Evolutionary conservation across 345 rosid genomes (phyloP), one percentile per base, ranked within the genome.

Genomic region (Arabis alpina): DNA sequence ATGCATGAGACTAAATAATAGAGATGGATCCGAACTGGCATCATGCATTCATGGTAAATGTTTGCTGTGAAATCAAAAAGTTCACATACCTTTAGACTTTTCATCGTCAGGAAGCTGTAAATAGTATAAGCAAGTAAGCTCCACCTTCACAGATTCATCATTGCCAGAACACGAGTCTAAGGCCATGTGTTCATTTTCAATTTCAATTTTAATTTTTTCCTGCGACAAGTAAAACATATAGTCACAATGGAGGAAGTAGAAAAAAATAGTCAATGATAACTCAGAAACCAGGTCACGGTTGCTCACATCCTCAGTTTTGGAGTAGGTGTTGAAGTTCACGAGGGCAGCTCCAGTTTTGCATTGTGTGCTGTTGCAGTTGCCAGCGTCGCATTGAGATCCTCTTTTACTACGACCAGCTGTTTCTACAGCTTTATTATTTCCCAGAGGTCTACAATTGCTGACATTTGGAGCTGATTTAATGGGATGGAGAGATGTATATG

Each of bases 71-170:
- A 44, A 61, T 19, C 43, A 55, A 68, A 19, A 47, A n/a, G 37
- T 27, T 49, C 24, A 45, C 79, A 71, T 72, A 91, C 99, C 99
- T 74, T 88, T 89, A 12, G 86, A 81, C 82, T 85, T 86, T 82
- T 80, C 93, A 68, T 89, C 92, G 11, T 32, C 42, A 19, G 99
- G 83, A 72, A 94, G 90, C 78, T 84, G 89, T 57, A 89, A 71
- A 81, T 81, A 94, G 74, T 91, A 94, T 61, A 82, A 77, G 81
- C 97, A 94, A 41, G 95, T 90, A 59, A 94, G 80, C 67, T 88
- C 91, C 80, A 84, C 89, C 85, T 81, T 88, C 79, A 88, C 55
- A 66, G 86, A 84, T 80, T 85, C 89, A 59, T 80, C 81, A 68
- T 64, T 76, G 52, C 66, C 56, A 58, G 70, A 47, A 59, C 66